Base-by-base conservation (phyloP, 2,329 filamentous ascomycete genomes). In the Pleoardoris graminearum region DNA sequence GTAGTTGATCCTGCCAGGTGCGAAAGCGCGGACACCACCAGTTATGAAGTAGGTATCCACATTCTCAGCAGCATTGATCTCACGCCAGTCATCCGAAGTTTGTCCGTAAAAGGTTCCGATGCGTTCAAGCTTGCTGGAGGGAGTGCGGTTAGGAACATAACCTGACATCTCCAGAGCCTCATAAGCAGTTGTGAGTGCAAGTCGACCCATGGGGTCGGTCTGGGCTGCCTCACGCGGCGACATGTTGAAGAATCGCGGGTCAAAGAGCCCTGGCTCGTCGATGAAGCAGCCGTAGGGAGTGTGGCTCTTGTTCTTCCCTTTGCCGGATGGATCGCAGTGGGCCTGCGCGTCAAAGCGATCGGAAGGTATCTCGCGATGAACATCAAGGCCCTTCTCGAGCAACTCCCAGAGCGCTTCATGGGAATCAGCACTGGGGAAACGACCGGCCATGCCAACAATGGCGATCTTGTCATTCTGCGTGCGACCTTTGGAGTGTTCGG, bases 231-330 rank as follows among this genome's bases (percentile, higher is more conserved):
- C 89, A 61, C 88, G 84, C 5, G 89, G 88, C 30, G 88, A 91
- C 86, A 93, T 91, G 73, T 91, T 91, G 82, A 93, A 93, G 75
- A 93, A 92, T 1, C 86, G 80, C n/a, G 88, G 86, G 63, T 93
- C 89, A 65, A 93, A 93, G 42, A 88, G 78, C 50, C 88, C 88
- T 0, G 89, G 88, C 55, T 91, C 82, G 56, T 90, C 85, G 59
- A 90, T 82, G 75, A 85, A 91, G 75, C 87, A 90, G 14, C 89
- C 89, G 62, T 85, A 90, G 3, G 86, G 87, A 1, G 88, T 90
- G 71, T 89, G 86, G 48, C 84, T 88, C 52, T 88, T 91, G 76
- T 91, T 92, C 70, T 86, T 85, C 27, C 77, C 80, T 71, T 90
- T 90, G 19, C 88, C 87, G 5, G 84, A 85, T 4, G 86, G 82